Conservation (phyloP, 129 eudicot species). For the Daucus carota region DH1_v3.0 NC_030389.2:9205001-9205500, state of each 20-base stretch:
- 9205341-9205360: background rate
- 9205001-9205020: conserved; percentile 25
- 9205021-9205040: conserved; percentile 44
- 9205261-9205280: conserved; percentile 85
- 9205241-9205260: conserved; percentile 83
- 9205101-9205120: conserved; percentile 17
- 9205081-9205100: background rate
- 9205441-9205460: background rate
- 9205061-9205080: background rate
- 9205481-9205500: background rate
- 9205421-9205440: background rate
- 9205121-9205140: conserved; percentile 73
- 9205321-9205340: conserved; percentile 24
- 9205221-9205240: conserved; percentile 53
- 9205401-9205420: background rate
- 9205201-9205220: conserved; percentile 19
- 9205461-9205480: background rate
- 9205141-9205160: conserved; percentile 61
- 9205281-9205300: conserved; percentile 74
- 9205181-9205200: conserved; percentile 13
- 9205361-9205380: background rate
- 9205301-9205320: conserved; percentile 80
- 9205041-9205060: background rate
- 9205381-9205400: background rate
- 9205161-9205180: conserved; percentile 34